These are phyloP conservation scores for Penicillium sp. DNA, from an alignment of 2,329 filamentous ascomycete species.

Conservation along the genomic window DNA sequence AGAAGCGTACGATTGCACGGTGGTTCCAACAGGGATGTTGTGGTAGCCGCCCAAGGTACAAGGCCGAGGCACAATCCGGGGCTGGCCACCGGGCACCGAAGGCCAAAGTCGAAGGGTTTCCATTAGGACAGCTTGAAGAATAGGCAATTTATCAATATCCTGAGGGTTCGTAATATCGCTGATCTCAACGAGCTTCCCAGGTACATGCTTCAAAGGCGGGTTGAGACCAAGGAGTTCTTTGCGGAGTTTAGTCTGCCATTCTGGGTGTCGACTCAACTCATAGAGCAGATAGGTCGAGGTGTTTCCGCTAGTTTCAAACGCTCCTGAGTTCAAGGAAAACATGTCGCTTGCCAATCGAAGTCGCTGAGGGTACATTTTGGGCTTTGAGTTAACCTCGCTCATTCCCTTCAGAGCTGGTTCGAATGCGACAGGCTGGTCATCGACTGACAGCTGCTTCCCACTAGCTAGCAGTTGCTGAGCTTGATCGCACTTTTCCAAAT, in stretches of 20 bases:
- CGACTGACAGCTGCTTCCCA: neutral
- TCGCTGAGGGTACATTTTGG: neutral
- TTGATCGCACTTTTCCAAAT: slow-evolving; percentile 6
- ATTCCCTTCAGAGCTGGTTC: neutral
- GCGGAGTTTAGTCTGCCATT: slow-evolving; percentile 7
- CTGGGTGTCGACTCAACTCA: slow-evolving; percentile 4
- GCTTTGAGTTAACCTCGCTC: neutral
- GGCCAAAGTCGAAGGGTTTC: slow-evolving; percentile 9
- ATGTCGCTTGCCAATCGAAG: slow-evolving; percentile 6
- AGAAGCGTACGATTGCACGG: slow-evolving; percentile 6
- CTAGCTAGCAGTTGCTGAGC: slow-evolving; percentile 2
- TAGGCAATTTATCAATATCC: slow-evolving; percentile 4
- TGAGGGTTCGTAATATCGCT: neutral
- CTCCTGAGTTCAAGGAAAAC: slow-evolving; percentile 1
- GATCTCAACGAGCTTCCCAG: neutral
- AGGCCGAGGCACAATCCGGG: neutral
- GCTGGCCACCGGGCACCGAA: slow-evolving; percentile 5
- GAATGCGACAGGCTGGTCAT: neutral
- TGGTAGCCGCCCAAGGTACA: neutral
- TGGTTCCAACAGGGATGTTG: slow-evolving; percentile 5
- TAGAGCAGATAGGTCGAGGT: slow-evolving; percentile 3
- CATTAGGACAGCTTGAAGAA: slow-evolving; percentile 4
- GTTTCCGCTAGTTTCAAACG: slow-evolving; percentile 8
- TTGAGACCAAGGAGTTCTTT: slow-evolving; percentile 1
- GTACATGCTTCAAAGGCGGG: neutral